Percentiles rank a stretch among this genome's conserved stretches.
These are phyloP conservation scores for Selaginella tamariscina DNA, from an alignment of 75 land plant species.

Conservation along the genomic window DNA sequence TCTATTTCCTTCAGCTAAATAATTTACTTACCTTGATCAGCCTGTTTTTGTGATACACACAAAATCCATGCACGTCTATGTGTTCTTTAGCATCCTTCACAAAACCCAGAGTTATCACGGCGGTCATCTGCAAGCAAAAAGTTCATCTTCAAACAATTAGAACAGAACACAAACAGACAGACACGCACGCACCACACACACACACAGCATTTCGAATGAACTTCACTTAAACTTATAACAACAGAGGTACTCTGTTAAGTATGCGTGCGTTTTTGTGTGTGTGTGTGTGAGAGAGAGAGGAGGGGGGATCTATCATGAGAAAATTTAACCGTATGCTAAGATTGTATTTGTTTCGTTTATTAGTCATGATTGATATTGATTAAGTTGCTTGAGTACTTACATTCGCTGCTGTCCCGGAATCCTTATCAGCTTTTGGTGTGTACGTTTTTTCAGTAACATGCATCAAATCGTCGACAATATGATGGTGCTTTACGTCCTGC, in stretches of 20 bases:
- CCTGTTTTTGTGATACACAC: slow-evolving; percentile 93
- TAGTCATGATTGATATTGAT: too few relatives aligned
- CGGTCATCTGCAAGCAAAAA: slow-evolving; percentile 40
- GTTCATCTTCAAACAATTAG: not conserved
- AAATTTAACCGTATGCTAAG: too few relatives aligned
- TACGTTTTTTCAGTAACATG: slow-evolving; percentile 47
- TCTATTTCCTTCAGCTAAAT: too few relatives aligned
- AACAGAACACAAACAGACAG: not conserved
- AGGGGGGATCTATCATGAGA: too few relatives aligned
- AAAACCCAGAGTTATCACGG: slow-evolving; percentile 75
- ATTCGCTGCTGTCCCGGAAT: not conserved
- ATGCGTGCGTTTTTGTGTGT: too few relatives aligned
- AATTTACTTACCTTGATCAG: slow-evolving; percentile 54
- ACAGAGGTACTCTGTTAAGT: too few relatives aligned
- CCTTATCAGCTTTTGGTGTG: slow-evolving; percentile 32
- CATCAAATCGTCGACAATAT: slow-evolving; percentile 80
- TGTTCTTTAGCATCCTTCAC: slow-evolving; percentile 84
- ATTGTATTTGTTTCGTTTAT: too few relatives aligned
- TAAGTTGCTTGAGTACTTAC: too few relatives aligned
- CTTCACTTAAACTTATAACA: too few relatives aligned
- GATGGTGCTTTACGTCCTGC: slow-evolving; percentile 72
- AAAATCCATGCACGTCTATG: slow-evolving; percentile 90
- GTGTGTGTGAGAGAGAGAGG: too few relatives aligned
- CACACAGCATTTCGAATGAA: too few relatives aligned
- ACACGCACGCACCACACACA: too few relatives aligned